Evolutionary conservation across 306 rosid species (phyloP).

Genomic region (Casuarina glauca): DNA sequence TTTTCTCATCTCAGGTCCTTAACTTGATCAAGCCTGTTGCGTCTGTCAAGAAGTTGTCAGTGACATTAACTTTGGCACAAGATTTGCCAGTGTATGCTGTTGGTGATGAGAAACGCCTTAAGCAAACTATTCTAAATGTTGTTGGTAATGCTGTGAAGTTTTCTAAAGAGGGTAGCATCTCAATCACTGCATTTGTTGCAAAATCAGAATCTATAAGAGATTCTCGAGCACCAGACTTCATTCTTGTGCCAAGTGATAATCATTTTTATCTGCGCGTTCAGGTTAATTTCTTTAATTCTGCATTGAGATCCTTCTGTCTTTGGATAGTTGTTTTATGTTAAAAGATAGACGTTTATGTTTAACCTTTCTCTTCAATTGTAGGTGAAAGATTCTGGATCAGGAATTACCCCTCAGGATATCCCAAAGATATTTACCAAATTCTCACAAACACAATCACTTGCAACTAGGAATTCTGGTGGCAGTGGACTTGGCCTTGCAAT

Average conservation of each 20-base stretch:
- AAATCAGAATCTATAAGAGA: slow-evolving; percentile 82
- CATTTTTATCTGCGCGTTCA: slow-evolving; percentile 88
- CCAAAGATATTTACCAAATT: slow-evolving; percentile 84
- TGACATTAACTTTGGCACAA: slow-evolving; percentile 59
- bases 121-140: slow-evolving; percentile 84
- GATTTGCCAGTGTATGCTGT: slow-evolving; percentile 71
- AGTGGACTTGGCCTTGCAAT: slow-evolving; percentile 95
- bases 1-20: slow-evolving; percentile 63
- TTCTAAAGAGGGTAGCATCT: slow-evolving; percentile 84
- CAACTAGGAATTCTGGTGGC: slow-evolving; percentile 64
- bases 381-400: slow-evolving; percentile 92
- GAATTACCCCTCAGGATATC: slow-evolving; percentile 83
- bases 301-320: slow-evolving; percentile 27
- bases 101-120: slow-evolving; percentile 91
- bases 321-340: slow-evolving; percentile 11
- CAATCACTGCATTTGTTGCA: slow-evolving; percentile 59
- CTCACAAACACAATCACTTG: slow-evolving; percentile 70
- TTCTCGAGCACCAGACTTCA: slow-evolving; percentile 64
- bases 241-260: slow-evolving; percentile 61
- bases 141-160: slow-evolving; percentile 97
- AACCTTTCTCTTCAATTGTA: slow-evolving; percentile 22
- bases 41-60: slow-evolving; percentile 71
- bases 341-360: slow-evolving; percentile 10
- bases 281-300: slow-evolving; percentile 55
- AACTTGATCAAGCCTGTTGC: slow-evolving; percentile 87